Base-by-base conservation (phyloP, 179 eudicot species). In the Dionaea muscipula region DNA sequence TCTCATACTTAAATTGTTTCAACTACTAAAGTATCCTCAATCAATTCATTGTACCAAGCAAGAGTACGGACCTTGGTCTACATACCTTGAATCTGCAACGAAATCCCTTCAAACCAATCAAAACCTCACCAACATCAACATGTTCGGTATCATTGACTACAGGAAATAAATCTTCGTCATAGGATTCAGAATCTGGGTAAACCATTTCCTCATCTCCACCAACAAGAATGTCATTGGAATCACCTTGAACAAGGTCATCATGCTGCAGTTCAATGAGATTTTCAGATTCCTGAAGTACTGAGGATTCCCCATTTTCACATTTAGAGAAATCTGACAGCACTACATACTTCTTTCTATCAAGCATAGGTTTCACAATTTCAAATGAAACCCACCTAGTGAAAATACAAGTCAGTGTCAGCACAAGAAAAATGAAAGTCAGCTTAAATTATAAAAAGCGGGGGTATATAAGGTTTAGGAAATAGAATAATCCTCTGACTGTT, bases 371-470 rank as follows among this genome's bases (percentile, higher is more conserved):
- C 22, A 81, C 89, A 41, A 71, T 56, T 63, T 78, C 76, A 57
- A 68, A 85, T 22, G 70, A 69, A 48, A 88, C 78, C 99, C 99
- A 93, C 84, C 99, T 93, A 65, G 8, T 4, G 37, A 56, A 19
- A 66, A 26, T 55, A 41, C 63, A 57, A 22, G 54, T 21, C 48
- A 61, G 55, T 31, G 44, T 72, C 31, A 68, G 54, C 17, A 53
- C 45, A 57, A 52, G 44, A 51, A 53, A 27, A 48, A n/a, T 11
- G 26, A 47, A 47, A 49, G 31, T n/a, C 19, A 35, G 24, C 53
- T 1, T 2, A 48, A 48, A 15, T 26, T n/a, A n/a, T n/a, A n/a
- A n/a, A n/a, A n/a, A n/a, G n/a, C n/a, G n/a, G n/a, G n/a, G n/a
- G n/a, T n/a, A n/a, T n/a, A n/a, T n/a, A n/a, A n/a, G n/a, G n/a